Base-by-base conservation (phyloP, 768 basidiomycete genomes). In the Phlegmacium glaucopus region DNA sequence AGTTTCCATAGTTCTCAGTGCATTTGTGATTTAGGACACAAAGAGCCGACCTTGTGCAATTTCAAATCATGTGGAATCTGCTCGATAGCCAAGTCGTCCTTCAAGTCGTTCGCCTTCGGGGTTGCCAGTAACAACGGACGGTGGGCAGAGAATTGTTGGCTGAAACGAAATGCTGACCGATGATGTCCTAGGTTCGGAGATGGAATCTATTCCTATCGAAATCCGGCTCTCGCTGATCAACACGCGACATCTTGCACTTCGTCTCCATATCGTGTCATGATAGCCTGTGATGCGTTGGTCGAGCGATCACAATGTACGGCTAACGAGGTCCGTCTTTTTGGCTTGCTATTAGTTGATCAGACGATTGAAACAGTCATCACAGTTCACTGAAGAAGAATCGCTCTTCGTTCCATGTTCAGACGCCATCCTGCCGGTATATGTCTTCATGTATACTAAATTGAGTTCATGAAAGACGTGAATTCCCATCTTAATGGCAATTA, bases 31-130 rank as follows among this genome's bases (percentile, higher is more conserved):
- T 65, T 86, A 50, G 83, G 83, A 7, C 71, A 71, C 12, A 80
- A 79, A 49, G 74, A 74, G 27, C 59, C 71, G 4, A 56, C 58
- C 1, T 58, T 82, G 15, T 86, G 84, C 62, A 70, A 69, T 51
- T 80, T 79, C 65, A 71, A 66, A 40, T 83, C 83, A 22, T 86
- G 83, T 51, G 83, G 84, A 3, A 80, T 85, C 50, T 86, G 83
- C 59, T 72, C 67, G 51, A 74, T 79, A 27, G 70, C 77, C 42
- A 79, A 77, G 58, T 80, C 82, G 9, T 71, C 70, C 5, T 86
- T 86, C 64, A 70, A 68, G 29, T 58, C 68, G 4, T 74, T 84
- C 47, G 82, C 79, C 2, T 86, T 85, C 51, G 81, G 79, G 8
- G 71, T 61, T 22, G 65, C 62, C 38, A 68, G 60, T 51, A 80